Base-by-base conservation (phyloP, 2,329 filamentous ascomycete genomes). In the Aciculosporium take region DNA sequence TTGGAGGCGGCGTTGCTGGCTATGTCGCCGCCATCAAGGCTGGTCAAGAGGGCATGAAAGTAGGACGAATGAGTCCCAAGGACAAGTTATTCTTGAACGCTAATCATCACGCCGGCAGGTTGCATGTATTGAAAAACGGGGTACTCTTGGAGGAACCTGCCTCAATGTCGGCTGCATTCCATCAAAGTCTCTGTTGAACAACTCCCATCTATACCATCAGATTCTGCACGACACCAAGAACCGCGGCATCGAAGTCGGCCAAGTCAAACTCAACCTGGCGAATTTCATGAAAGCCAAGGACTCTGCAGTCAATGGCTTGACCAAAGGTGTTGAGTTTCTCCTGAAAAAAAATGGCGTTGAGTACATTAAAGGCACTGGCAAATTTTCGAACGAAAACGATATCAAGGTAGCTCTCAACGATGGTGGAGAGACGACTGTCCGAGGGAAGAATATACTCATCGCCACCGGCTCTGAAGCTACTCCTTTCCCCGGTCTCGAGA, bases 221-320 rank as follows among this genome's bases (percentile, higher is more conserved):
- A 83, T 95, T 59, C 77, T 93, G 47, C 89, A 98, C 71, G 91
- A 98, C 71, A 89, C 87, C 51, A 94, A 95, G 71, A 79, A 84
- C 67, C 86, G 91, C 62, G 91, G 91, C 61, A 98, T 98, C 62
- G 89, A 96, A 60, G 91, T 98, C 54, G 81, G 84, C 59, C 86
- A 94, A 68, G 89, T 98, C 58, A 93, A 94, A 67, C 81, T 98
- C 60, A 95, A 98, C 73, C 75, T 98, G 35, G 66, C 71, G 56
- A 81, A 91, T 64, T 87, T 98, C 78, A 95, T 98, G 88, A 94
- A 95, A 71, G 88, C 91, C 45, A 98, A 98, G 71, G 89, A 98
- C 40, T 82, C 79, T 28, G 93, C 91, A 40, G 91, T 98, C 48
- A 65, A 69, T 31, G 79, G 87, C 38, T 69, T 98, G 51, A 98